Base-by-base conservation (phyloP, 2,329 filamentous ascomycete genomes). In the Zarea fungicola region DNA sequence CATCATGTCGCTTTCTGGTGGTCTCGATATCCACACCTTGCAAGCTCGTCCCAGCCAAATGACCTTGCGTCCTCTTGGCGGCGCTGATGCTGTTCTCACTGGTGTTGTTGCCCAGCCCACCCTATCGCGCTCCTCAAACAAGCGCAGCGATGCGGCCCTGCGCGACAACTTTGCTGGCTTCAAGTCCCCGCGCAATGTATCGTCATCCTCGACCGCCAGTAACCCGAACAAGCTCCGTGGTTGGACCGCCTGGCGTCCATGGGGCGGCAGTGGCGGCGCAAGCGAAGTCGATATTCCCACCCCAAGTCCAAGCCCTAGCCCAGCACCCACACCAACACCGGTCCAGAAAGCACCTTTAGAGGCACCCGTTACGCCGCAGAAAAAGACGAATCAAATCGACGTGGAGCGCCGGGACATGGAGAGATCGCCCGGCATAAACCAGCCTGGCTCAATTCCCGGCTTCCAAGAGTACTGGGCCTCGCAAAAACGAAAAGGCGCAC, bases 21-120 rank as follows among this genome's bases (percentile, higher is more conserved):
- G 90, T 2, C 84, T 96, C 64, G 92, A 96, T 62, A 95, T 96
- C 42, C 90, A 95, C 63, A 90, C 87, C 0, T 74, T 95, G 5
- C 84, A 85, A 58, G 76, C 78, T 2, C 80, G 87, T 4, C 88
- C 89, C 0, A 88, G 86, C 28, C 88, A 95, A 59, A 77, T 93
- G 51, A 80, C 84, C 19, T 60, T 81, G 53, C 63, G 76, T 43
- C 71, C 73, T 26, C 68, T 78, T 21, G 80, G 76, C 50, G 73
- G 72, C 49, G 72, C 73, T 32, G 79, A 78, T 29, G 78, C 77
- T 3, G 70, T 81, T 21, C 68, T 83, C 36, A 79, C 77, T 32
- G 75, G 76, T n/a, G 71, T 84, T 5, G 78, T 72, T 0, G 81
- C 82, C 1, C 75, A 73, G 23, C 78, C 81, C 4, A 82, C 76